Evolutionary conservation across 164 flowering plant species (phyloP).

Genomic region (Berberis vulgaris): DNA sequence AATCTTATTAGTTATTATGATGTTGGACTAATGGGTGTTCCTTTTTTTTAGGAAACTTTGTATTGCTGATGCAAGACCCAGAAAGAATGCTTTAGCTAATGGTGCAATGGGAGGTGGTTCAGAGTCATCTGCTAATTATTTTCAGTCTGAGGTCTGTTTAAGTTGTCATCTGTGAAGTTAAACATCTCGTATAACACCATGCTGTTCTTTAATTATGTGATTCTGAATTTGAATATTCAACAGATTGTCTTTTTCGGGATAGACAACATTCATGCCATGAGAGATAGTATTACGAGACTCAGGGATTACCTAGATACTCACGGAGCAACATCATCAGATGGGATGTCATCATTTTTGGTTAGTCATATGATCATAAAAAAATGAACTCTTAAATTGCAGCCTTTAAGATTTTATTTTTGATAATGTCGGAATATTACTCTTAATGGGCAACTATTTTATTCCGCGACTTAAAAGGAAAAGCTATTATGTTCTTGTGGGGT

Average conservation of each 20-base stretch:
- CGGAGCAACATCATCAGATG: conserved; percentile 93
- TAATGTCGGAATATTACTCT: no score
- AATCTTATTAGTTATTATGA: no score
- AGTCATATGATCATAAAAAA: conserved; percentile 9
- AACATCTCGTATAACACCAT: no score
- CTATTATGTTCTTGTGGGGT: no score
- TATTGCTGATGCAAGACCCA: conserved; percentile 98
- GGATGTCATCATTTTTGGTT: conserved; percentile 91
- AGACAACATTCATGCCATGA: conserved; percentile 99
- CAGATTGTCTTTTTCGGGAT: conserved; percentile 98
- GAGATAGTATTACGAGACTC: conserved; percentile 90
- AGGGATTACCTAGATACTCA: conserved; percentile 93
- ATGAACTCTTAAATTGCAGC: no score
- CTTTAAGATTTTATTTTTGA: background rate
- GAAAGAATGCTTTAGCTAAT: conserved; percentile 97
- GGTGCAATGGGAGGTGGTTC: conserved; percentile 99
- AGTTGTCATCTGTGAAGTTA: conserved; percentile 6
- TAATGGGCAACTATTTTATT: no score
- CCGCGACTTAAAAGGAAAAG: no score
- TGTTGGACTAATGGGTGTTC: background rate
- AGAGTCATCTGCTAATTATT: conserved; percentile 93
- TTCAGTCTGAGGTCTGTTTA: conserved; percentile 81
- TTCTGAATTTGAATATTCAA: background rate
- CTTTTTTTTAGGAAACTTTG: conserved; percentile 68
- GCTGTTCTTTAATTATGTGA: no score